Percentiles rank a stretch among this genome's conserved stretches.
phyloP scores from a whole-genome alignment of 2,329 filamentous ascomycete genomes.

The Epichloe sibirici region DNA sequence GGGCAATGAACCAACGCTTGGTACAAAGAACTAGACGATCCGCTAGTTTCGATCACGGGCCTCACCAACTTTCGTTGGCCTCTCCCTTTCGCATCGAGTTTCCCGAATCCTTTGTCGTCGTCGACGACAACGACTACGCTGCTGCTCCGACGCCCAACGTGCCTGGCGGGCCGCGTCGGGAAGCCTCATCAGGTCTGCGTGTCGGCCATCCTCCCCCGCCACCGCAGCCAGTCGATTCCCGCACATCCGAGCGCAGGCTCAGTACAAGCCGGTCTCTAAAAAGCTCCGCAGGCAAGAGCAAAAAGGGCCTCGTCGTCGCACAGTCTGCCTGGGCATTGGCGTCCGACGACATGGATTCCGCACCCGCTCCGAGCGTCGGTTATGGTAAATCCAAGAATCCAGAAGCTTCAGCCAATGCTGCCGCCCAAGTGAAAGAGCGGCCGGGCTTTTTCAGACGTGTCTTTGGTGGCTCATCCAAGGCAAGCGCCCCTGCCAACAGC shows the following conservation, averaged over 20 bases:
- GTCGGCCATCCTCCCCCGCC: slow-evolving; percentile 24
- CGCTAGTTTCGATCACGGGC: slow-evolving; percentile 61
- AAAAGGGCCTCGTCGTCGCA: slow-evolving; percentile 11
- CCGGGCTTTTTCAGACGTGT: slow-evolving; percentile 89
- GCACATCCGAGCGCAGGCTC: slow-evolving; percentile 38
- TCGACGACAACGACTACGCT: slow-evolving; percentile 51
- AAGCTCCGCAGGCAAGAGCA: slow-evolving; percentile 28
- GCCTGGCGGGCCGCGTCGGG: slow-evolving; percentile 60
- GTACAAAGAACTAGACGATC: slow-evolving; percentile 44
- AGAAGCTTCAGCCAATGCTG: slow-evolving; percentile 29
- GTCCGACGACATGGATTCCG: slow-evolving; percentile 34
- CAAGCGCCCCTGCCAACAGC: slow-evolving; percentile 12
- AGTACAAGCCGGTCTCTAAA: slow-evolving; percentile 44
- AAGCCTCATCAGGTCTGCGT: slow-evolving; percentile 24
- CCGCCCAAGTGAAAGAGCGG: slow-evolving; percentile 48
- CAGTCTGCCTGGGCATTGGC: slow-evolving; percentile 17
- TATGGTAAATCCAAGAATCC: slow-evolving; percentile 48
- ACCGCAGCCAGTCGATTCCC: slow-evolving; percentile 25
- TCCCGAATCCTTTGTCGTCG: slow-evolving; percentile 37
- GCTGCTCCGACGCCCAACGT: slow-evolving; percentile 79
- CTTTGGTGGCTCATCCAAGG: slow-evolving; percentile 64
- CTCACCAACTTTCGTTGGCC: slow-evolving; percentile 13
- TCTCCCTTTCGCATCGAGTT: slow-evolving; percentile 36
- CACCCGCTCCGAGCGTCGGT: slow-evolving; percentile 45
- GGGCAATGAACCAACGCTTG: slow-evolving; percentile 47